Percentiles rank a stretch among this genome's conserved stretches.
Conservation (phyloP, 805 yeast species). For the Komagataella populi region DNA sequence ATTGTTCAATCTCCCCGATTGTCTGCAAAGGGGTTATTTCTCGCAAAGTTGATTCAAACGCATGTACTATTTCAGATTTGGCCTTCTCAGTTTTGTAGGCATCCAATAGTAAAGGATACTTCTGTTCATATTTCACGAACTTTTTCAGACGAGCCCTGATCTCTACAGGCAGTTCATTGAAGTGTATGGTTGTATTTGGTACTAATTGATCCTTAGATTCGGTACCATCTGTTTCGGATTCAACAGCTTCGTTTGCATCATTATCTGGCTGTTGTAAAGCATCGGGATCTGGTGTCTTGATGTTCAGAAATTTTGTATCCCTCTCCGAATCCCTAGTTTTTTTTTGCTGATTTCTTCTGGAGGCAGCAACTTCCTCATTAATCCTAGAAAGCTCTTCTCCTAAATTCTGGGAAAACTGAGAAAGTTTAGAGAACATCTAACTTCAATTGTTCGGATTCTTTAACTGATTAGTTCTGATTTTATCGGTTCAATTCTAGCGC, state of each 20-base stretch:
- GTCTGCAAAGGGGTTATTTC: slow-evolving; percentile 75
- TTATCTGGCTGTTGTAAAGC: slow-evolving; percentile 34
- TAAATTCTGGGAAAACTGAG: slow-evolving; percentile 51
- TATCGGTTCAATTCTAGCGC: background rate
- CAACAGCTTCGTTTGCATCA: slow-evolving; percentile 11
- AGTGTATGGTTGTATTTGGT: slow-evolving; percentile 9
- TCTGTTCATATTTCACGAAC: slow-evolving; percentile 77
- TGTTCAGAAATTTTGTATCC: slow-evolving; percentile 18
- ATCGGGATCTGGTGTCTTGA: slow-evolving; percentile 32
- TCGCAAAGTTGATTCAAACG: slow-evolving; percentile 55
- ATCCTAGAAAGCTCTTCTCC: slow-evolving; percentile 39
- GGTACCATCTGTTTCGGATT: background rate
- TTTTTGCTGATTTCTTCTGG: slow-evolving; percentile 1
- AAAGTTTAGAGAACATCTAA: slow-evolving; percentile 38
- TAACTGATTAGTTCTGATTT: background rate
- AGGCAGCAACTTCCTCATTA: slow-evolving; percentile 14
- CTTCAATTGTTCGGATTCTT: background rate
- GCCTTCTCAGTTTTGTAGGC: slow-evolving; percentile 78
- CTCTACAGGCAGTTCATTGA: slow-evolving; percentile 35
- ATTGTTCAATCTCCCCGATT: slow-evolving; percentile 55
- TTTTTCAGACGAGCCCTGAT: slow-evolving; percentile 54
- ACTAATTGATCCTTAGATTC: background rate
- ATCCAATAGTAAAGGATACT: slow-evolving; percentile 71
- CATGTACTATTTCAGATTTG: slow-evolving; percentile 40
- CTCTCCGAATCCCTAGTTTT: slow-evolving; percentile 1